A percentile compares a stretch with the other conserved stretches of the same genome.
phyloP scores from a whole-genome alignment of 768 basidiomycete genomes.

The Dioszegia aurantiaca region DNA sequence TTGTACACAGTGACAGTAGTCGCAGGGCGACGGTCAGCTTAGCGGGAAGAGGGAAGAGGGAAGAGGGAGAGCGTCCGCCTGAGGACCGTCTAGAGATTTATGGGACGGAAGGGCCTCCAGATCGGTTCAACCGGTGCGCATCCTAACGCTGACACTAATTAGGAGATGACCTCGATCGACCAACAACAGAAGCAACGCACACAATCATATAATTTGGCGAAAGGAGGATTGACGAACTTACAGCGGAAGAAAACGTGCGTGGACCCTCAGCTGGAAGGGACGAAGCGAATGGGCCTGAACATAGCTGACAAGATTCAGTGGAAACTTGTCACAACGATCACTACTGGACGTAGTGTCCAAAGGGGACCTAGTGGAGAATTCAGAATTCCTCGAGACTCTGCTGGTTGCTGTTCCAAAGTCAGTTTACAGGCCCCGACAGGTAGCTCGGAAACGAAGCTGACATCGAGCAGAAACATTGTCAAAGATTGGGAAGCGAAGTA shows the following conservation, averaged over 20 bases:
- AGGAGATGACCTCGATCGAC: slow-evolving; percentile 96
- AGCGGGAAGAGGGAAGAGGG: too few relatives aligned
- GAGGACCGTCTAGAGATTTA: too few relatives aligned
- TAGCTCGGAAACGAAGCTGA: slow-evolving; percentile 22
- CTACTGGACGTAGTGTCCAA: slow-evolving; percentile 78
- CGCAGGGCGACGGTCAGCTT: too few relatives aligned
- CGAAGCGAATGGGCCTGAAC: not conserved
- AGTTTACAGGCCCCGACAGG: slow-evolving; percentile 33
- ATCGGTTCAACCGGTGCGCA: not conserved
- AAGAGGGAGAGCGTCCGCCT: too few relatives aligned
- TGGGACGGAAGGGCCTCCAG: too few relatives aligned
- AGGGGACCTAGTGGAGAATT: slow-evolving; percentile 78
- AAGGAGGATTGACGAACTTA: slow-evolving; percentile 85
- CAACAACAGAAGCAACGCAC: slow-evolving; percentile 88
- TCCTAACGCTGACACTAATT: slow-evolving; percentile 12
- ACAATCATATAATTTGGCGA: slow-evolving; percentile 86
- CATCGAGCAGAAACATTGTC: slow-evolving; percentile 60
- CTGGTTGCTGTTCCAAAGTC: slow-evolving; percentile 93
- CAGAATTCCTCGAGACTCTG: slow-evolving; percentile 89
- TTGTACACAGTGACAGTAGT: too few relatives aligned
- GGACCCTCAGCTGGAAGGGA: slow-evolving; percentile 6
- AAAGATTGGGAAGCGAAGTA: slow-evolving; percentile 91
- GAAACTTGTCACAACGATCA: slow-evolving; percentile 88
- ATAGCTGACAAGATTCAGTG: slow-evolving; percentile 57
- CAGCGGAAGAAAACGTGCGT: slow-evolving; percentile 87